Evolutionary conservation across 2,329 filamentous ascomycete species (phyloP).

Genomic region (Clonostachys rosea): DNA sequence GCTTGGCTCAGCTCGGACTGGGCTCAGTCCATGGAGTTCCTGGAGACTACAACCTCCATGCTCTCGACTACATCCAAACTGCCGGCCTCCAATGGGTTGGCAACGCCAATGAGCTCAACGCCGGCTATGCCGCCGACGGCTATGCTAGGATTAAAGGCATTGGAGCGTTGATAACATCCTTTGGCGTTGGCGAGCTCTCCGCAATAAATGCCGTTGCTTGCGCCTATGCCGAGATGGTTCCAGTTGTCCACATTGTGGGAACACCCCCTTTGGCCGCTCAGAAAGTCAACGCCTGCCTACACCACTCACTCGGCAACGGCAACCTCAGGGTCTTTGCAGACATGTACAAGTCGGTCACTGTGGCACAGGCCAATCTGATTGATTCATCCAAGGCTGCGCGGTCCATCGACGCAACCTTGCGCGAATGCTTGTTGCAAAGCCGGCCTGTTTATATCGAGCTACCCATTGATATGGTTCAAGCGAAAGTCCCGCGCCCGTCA

Average conservation of each 20-base stretch:
- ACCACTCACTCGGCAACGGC: conserved; percentile 71
- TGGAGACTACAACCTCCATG: conserved; percentile 68
- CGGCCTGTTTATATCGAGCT: conserved; percentile 81
- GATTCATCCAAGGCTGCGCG: conserved; percentile 64
- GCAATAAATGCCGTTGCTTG: conserved; percentile 71
- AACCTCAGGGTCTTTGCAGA: conserved; percentile 80
- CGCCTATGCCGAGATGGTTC: conserved; percentile 68
- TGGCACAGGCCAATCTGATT: conserved; percentile 65
- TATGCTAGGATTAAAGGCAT: conserved; percentile 72
- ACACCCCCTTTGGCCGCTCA: conserved; percentile 43
- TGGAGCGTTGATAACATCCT: conserved; percentile 67
- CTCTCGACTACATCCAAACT: conserved; percentile 61
- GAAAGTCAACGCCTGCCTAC: conserved; percentile 42
- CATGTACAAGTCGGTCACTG: conserved; percentile 71
- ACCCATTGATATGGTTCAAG: conserved; percentile 74
- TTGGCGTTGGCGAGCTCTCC: conserved; percentile 71
- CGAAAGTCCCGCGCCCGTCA: conserved; percentile 46
- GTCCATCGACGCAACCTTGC: conserved; percentile 74
- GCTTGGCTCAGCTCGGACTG: conserved; percentile 60
- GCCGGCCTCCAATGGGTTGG: conserved; percentile 60
- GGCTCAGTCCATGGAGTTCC: conserved; percentile 65
- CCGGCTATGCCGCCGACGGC: conserved; percentile 77
- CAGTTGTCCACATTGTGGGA: conserved; percentile 65
- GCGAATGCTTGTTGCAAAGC: conserved; percentile 68
- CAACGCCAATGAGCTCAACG: conserved; percentile 70